phyloP scores from a whole-genome alignment of 2,329 filamentous ascomycete genomes.

The Penicillium sp. region DNA sequence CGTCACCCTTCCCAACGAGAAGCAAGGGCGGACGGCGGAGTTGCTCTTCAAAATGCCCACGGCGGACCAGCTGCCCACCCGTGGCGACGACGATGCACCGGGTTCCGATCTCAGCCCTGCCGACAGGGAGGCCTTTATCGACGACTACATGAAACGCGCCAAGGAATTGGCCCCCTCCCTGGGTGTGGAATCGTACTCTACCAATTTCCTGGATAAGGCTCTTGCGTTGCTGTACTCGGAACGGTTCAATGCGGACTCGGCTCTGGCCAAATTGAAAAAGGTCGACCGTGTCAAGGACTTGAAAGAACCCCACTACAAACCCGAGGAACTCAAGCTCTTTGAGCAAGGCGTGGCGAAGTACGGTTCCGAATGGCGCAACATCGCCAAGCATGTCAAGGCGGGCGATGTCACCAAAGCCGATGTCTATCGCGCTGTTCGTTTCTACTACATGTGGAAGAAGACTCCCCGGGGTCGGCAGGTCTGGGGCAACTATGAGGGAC shows the following conservation, averaged over 20 bases:
- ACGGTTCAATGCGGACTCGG: slow-evolving; percentile 64
- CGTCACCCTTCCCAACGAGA: slow-evolving; percentile 51
- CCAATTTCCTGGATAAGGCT: slow-evolving; percentile 83
- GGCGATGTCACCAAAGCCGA: slow-evolving; percentile 67
- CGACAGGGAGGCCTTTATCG: slow-evolving; percentile 55
- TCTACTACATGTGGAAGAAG: slow-evolving; percentile 99
- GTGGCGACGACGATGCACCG: slow-evolving; percentile 39
- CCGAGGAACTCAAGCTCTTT: slow-evolving; percentile 79
- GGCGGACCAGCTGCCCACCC: slow-evolving; percentile 42
- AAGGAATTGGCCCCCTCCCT: slow-evolving; percentile 59
- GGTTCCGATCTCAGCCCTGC: slow-evolving; percentile 30
- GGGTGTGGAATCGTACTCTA: slow-evolving; percentile 68
- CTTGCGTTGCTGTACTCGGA: slow-evolving; percentile 65
- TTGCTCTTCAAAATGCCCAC: slow-evolving; percentile 72
- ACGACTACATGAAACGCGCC: slow-evolving; percentile 69
- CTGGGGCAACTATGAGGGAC: slow-evolving; percentile 81
- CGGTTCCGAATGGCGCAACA: slow-evolving; percentile 78
- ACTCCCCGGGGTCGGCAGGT: slow-evolving; percentile 76
- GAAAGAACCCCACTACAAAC: slow-evolving; percentile 74
- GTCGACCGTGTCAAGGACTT: slow-evolving; percentile 64
- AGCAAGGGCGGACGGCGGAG: slow-evolving; percentile 68
- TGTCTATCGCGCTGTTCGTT: slow-evolving; percentile 54
- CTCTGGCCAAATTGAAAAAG: slow-evolving; percentile 63
- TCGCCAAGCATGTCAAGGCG: slow-evolving; percentile 75
- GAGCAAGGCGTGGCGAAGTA: slow-evolving; percentile 86